Conservation (phyloP, 2,329 filamentous ascomycete genomes). For the Fusarium sp. region DNA sequence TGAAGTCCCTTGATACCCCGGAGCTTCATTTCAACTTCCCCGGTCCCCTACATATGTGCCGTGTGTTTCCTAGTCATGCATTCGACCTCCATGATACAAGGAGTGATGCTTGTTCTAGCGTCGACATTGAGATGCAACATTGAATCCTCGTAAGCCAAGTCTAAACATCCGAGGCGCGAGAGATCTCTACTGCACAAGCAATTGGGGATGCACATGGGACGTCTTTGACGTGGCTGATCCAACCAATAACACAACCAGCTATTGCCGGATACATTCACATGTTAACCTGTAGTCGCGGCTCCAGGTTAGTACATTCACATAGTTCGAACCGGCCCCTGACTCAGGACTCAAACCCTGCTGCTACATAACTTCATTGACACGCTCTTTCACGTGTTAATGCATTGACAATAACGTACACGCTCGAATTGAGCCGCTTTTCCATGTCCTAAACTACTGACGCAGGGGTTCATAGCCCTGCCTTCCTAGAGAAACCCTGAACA, state of each 20-base stretch:
- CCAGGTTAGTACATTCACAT: not conserved
- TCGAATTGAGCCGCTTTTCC: not conserved
- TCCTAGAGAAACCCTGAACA: not conserved
- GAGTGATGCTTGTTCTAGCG: not conserved
- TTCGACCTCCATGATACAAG: not conserved
- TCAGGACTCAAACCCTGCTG: not conserved
- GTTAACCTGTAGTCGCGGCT: not conserved
- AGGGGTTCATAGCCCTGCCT: not conserved
- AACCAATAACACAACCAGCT: not conserved
- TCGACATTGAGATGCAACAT: not conserved
- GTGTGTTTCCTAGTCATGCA: not conserved
- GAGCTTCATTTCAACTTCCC: not conserved
- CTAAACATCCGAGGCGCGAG: not conserved
- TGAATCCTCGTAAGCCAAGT: not conserved
- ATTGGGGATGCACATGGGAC: not conserved
- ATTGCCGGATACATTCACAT: not conserved
- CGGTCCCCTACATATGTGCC: not conserved
- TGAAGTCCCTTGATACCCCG: not conserved
- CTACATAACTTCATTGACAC: not conserved
- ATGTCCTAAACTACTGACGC: not conserved
- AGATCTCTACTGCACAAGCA: not conserved
- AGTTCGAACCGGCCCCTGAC: not conserved
- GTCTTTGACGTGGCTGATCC: not conserved
- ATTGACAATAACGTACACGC: not conserved
- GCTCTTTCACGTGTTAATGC: not conserved